Evolutionary conservation across 2,329 filamentous ascomycete genomes (phyloP).

Genomic region (Plenodomus lindquistii): DNA sequence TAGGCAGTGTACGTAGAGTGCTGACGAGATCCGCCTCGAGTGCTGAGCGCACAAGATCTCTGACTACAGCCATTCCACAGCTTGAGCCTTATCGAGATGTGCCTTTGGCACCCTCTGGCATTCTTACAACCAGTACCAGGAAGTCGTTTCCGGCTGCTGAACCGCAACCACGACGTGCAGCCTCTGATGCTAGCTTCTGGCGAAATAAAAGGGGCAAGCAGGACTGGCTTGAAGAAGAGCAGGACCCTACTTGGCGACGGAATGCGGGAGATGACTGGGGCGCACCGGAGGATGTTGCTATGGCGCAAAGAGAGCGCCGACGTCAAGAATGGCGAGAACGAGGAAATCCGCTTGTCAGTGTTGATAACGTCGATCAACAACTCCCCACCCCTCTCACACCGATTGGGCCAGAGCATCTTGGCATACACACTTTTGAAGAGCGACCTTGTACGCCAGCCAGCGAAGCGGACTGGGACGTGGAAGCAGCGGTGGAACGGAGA

Average conservation of each 20-base stretch:
- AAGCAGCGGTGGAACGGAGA: constrained; percentile 51
- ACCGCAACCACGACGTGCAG: constrained; percentile 46
- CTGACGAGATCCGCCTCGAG: constrained; percentile 35
- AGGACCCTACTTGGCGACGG: constrained; percentile 34
- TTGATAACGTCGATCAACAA: constrained; percentile 26
- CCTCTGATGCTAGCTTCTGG: constrained; percentile 51
- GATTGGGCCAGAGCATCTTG: constrained; percentile 28
- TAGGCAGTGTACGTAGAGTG: constrained; percentile 44
- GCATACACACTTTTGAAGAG: constrained; percentile 15
- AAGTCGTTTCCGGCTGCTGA: constrained; percentile 25
- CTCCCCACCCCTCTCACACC: constrained; percentile 34
- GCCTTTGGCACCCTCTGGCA: constrained; percentile 16
- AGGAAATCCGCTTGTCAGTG: constrained; percentile 34
- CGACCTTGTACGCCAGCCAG: constrained; percentile 37
- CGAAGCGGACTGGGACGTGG: constrained; percentile 57
- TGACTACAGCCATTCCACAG: constrained; percentile 26
- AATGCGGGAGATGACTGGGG: constrained; percentile 45
- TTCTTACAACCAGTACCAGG: constrained; percentile 9
- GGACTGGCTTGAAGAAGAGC: constrained; percentile 47
- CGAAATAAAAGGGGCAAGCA: constrained; percentile 47
- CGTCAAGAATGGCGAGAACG: constrained; percentile 37
- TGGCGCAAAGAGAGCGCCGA: constrained; percentile 35
- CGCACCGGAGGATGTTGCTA: constrained; percentile 36
- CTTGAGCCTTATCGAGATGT: constrained; percentile 37
- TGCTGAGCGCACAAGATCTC: constrained; percentile 32